Conservation (phyloP, 225 moss, liverwort and hornwort species). For the Physcomitrium patens region DNA sequence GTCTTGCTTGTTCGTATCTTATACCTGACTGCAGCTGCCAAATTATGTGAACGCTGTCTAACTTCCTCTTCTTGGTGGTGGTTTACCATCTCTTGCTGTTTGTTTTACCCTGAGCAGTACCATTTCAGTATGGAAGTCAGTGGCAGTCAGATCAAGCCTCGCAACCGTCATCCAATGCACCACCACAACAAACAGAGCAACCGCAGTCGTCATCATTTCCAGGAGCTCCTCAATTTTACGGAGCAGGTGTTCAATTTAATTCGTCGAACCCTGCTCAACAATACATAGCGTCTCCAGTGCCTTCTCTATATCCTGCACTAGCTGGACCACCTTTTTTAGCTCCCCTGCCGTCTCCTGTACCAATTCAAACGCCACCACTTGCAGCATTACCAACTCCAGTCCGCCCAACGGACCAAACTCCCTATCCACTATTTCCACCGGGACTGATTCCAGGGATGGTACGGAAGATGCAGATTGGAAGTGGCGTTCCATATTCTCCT, state of each 20-base stretch:
- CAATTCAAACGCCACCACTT: conserved; percentile 74
- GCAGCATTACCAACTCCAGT: conserved; percentile 80
- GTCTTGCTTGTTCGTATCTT: conserved; percentile 7
- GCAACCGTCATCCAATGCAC: conserved; percentile 50
- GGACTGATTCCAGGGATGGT: conserved; percentile 99
- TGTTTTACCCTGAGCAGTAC: conserved; percentile 33
- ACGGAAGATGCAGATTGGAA: conserved; percentile 98
- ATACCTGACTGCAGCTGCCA: background rate
- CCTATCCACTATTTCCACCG: conserved; percentile 97
- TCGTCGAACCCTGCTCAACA: conserved; percentile 75
- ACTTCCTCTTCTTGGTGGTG: background rate
- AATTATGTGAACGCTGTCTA: conserved; percentile 1
- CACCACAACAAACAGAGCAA: conserved; percentile 62
- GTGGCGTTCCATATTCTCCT: conserved; percentile 97
- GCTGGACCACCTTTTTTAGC: conserved; percentile 89
- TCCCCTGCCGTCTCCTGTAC: conserved; percentile 83
- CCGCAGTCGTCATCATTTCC: conserved; percentile 57
- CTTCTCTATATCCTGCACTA: conserved; percentile 71
- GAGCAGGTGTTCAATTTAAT: conserved; percentile 73
- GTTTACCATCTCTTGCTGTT: conserved; percentile 10
- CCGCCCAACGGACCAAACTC: conserved; percentile 73
- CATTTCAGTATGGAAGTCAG: conserved; percentile 77
- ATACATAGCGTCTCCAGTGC: conserved; percentile 72
- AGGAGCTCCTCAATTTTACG: conserved; percentile 68
- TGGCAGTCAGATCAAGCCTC: conserved; percentile 80